A percentile compares a stretch with the other conserved stretches of the same genome.
phyloP scores from a whole-genome alignment of 78 protist genomes.

The Dictyostelium capitatum region DNA sequence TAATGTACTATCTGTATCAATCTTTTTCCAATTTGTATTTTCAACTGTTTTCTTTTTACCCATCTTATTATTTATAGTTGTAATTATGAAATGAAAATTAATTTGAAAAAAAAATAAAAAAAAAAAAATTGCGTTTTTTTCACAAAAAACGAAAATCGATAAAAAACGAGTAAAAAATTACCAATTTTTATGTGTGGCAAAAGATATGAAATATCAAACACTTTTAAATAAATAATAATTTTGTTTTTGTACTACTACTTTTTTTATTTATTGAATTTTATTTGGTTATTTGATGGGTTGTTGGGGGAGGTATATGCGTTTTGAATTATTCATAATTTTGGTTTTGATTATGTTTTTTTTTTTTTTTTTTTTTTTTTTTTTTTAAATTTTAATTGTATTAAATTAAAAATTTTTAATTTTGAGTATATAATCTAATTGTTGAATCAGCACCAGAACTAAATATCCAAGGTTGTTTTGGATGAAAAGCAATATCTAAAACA shows the following conservation, averaged over 20 bases:
- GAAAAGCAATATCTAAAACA: constrained; percentile 92
- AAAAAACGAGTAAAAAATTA: background rate
- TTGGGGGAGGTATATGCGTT: too few relatives aligned
- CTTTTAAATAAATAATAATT: too few relatives aligned
- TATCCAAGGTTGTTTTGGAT: constrained; percentile 98
- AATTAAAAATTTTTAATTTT: constrained; percentile 2
- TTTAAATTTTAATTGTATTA: background rate
- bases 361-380: background rate
- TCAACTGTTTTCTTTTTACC: background rate
- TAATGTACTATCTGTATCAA: background rate
- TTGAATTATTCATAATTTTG: too few relatives aligned
- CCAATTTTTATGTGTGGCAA: background rate
- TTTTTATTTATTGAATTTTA: too few relatives aligned
- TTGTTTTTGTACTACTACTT: too few relatives aligned
- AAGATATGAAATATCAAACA: too few relatives aligned
- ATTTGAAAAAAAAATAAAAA: background rate
- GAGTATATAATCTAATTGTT: constrained; percentile 81
- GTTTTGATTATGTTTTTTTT: too few relatives aligned
- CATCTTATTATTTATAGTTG: background rate
- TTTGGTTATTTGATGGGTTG: too few relatives aligned
- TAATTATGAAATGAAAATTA: background rate
- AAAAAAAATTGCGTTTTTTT: background rate
- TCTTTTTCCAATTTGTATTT: constrained; percentile 10
- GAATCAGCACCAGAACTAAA: constrained; percentile 95
- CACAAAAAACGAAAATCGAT: background rate